Conservation (phyloP, 1,284 basidiomycete species). For the Trichosporon asahii region DNA sequence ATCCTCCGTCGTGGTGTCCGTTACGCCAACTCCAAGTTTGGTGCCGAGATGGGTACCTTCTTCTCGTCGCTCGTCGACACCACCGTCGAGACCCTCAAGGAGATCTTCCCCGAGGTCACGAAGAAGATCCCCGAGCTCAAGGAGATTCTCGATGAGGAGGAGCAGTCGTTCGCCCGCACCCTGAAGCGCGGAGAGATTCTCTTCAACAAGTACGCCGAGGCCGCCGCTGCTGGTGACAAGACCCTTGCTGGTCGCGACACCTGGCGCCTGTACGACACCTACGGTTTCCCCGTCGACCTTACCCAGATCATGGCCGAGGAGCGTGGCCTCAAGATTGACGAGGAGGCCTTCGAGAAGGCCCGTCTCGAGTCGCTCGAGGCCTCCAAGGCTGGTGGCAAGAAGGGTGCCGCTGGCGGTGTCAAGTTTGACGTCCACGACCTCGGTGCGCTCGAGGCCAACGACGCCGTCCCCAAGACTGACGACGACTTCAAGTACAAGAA, state of each 20-base stretch:
- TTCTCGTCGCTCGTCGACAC: conserved; percentile 90
- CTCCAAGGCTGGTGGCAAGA: conserved; percentile 72
- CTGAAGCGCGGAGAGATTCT: conserved; percentile 95
- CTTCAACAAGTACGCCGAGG: conserved; percentile 83
- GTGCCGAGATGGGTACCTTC: conserved; percentile 89
- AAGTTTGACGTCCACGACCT: conserved; percentile 96
- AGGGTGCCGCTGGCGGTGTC: conserved; percentile 65
- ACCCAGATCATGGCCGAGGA: conserved; percentile 98
- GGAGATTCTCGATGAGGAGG: conserved; percentile 95
- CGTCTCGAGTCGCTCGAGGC: conserved; percentile 85
- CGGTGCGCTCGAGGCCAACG: conserved; percentile 76
- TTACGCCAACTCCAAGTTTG: conserved; percentile 92
- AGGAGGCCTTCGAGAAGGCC: conserved; percentile 85
- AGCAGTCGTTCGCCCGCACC: conserved; percentile 93
- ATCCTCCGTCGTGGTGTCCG: conserved; percentile 89
- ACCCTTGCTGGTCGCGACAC: conserved; percentile 86
- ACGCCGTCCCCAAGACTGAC: conserved; percentile 83
- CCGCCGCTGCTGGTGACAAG: conserved; percentile 64
- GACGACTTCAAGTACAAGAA: conserved; percentile 87
- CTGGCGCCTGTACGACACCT: conserved; percentile 97
- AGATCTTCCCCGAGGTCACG: conserved; percentile 88
- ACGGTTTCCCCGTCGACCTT: conserved; percentile 95
- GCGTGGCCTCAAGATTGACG: conserved; percentile 77
- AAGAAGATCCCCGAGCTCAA: conserved; percentile 81
- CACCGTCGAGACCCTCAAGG: conserved; percentile 82